Percentiles rank a stretch among this genome's conserved stretches.
phyloP scores from a whole-genome alignment of 805 yeast species.

The Pichia cephalocereana region DNA sequence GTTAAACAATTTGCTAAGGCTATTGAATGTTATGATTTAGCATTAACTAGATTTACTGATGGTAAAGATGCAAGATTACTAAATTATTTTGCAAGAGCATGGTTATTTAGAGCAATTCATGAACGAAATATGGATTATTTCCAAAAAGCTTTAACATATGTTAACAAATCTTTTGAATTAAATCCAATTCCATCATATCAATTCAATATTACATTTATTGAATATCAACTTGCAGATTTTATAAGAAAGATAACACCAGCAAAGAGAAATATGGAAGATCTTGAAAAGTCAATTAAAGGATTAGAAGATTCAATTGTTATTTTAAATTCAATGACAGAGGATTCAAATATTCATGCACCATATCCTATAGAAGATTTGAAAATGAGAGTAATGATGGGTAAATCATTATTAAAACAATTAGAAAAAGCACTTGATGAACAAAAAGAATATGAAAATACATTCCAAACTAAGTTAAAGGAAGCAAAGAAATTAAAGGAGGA shows the following conservation, averaged over 20 bases:
- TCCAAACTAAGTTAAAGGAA: conserved; percentile 54
- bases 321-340: conserved; percentile 50
- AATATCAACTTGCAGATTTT: conserved; percentile 80
- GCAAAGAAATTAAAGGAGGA: conserved; percentile 57
- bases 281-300: conserved; percentile 46
- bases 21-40: conserved; percentile 80
- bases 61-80: conserved; percentile 57
- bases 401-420: conserved; percentile 64
- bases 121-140: conserved; percentile 60
- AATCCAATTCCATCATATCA: conserved; percentile 38
- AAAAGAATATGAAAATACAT: conserved; percentile 48
- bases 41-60: conserved; percentile 54
- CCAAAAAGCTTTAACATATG: conserved; percentile 51
- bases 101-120: conserved; percentile 68
- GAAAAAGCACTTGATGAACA: conserved; percentile 67
- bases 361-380: conserved; percentile 71
- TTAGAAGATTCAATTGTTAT: conserved; percentile 52
- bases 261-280: conserved; percentile 53
- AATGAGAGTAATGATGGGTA: conserved; percentile 82
- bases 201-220: conserved; percentile 77
- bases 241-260: conserved; percentile 51
- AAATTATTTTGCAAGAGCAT: conserved; percentile 75
- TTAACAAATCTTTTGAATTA: conserved; percentile 44
- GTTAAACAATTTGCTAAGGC: conserved; percentile 77
- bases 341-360: conserved; percentile 49